Conservation (phyloP, 768 basidiomycete genomes). For the Termitomyces sp. region DNA sequence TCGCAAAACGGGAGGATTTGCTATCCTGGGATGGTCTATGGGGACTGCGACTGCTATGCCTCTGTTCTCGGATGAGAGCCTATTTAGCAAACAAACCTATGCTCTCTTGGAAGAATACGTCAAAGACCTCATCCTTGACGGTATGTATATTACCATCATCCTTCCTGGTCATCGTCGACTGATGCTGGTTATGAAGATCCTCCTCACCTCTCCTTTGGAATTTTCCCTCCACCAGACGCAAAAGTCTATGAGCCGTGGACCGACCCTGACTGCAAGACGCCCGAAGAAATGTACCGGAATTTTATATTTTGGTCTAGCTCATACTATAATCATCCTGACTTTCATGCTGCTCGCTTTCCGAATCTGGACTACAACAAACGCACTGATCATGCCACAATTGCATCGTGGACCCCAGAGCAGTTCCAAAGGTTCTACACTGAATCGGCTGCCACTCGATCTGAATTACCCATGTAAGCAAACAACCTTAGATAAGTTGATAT, state of each 20-base stretch:
- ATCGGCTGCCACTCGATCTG: constrained; percentile 12
- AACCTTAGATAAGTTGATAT: not conserved
- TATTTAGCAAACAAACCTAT: constrained; percentile 18
- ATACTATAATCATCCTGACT: constrained; percentile 14
- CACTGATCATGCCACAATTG: constrained; percentile 6
- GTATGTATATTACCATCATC: constrained; percentile 16
- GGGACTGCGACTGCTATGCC: constrained; percentile 23
- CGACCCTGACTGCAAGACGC: constrained; percentile 16
- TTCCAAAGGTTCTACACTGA: constrained; percentile 10
- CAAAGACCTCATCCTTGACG: constrained; percentile 25
- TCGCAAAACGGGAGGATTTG: constrained; percentile 26
- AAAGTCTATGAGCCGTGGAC: constrained; percentile 5
- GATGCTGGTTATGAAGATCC: not conserved
- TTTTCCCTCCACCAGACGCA: not conserved
- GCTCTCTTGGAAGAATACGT: constrained; percentile 23
- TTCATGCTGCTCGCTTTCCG: not conserved
- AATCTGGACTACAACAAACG: not conserved
- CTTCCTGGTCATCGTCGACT: not conserved
- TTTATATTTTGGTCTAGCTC: constrained; percentile 24
- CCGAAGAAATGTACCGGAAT: constrained; percentile 16
- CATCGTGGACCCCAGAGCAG: constrained; percentile 18
- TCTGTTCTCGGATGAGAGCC: constrained; percentile 20
- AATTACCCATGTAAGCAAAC: constrained; percentile 7
- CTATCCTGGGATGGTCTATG: constrained; percentile 34
- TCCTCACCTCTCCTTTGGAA: not conserved